Conservation (phyloP, 768 basidiomycete species). For the Calocera viscosa region DNA sequence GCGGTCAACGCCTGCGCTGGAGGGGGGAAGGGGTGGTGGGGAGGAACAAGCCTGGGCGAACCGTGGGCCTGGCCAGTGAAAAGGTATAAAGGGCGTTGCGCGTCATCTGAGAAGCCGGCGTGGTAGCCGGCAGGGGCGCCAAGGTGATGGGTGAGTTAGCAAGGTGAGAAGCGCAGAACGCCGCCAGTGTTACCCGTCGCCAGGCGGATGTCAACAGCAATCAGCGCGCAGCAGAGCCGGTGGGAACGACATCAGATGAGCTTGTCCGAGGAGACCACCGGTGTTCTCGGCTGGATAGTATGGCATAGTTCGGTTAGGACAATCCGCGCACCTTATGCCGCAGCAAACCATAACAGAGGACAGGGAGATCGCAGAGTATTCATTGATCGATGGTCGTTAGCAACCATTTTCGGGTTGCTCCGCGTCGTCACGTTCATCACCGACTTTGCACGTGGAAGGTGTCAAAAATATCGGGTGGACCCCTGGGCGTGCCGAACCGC, state of each 20-base stretch:
- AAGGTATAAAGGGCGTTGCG: constrained; percentile 1
- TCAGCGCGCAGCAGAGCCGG: too few species aligned
- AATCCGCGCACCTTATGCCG: neutral
- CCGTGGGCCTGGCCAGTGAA: neutral
- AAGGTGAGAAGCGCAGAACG: neutral
- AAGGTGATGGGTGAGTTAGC: constrained; percentile 1
- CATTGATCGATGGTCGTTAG: neutral
- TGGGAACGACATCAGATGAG: too few species aligned
- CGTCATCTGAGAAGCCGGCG: neutral
- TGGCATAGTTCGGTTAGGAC: too few species aligned
- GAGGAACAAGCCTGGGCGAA: neutral
- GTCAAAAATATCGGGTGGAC: too few species aligned
- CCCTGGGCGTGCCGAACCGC: too few species aligned
- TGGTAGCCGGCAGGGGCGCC: neutral
- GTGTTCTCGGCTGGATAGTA: too few species aligned
- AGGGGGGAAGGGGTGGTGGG: neutral
- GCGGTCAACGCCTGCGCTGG: constrained; percentile 6
- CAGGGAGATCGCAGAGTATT: neutral
- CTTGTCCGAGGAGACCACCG: too few species aligned
- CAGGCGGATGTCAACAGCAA: neutral
- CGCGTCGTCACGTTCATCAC: too few species aligned
- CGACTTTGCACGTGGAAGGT: too few species aligned
- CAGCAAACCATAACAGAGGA: neutral
- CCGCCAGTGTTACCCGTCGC: neutral
- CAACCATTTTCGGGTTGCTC: neutral